Conservation (phyloP, 768 basidiomycete species). For the Termitomyces sp. region DNA sequence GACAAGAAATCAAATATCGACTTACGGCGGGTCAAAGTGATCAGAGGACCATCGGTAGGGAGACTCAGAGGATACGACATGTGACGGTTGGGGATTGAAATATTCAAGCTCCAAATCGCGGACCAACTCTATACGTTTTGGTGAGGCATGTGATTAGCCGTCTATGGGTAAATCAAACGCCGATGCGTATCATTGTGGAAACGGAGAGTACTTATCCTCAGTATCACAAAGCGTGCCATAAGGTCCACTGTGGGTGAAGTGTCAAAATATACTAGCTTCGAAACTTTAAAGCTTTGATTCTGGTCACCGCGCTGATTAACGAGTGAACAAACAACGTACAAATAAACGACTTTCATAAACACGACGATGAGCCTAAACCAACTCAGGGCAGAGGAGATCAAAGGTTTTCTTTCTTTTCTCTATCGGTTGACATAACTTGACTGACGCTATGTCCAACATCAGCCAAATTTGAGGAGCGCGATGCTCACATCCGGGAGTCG, state of each 20-base stretch:
- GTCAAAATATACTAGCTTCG: too few species aligned
- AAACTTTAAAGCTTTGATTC: background rate
- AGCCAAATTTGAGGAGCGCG: constrained; percentile 68
- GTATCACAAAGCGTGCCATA: too few species aligned
- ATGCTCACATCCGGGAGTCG: constrained; percentile 78
- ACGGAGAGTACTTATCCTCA: background rate
- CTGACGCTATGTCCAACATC: background rate
- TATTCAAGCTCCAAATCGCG: background rate
- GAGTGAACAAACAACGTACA: constrained; percentile 13
- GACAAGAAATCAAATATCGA: background rate
- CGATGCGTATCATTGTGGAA: background rate
- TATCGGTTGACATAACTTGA: background rate
- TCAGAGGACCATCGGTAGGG: constrained; percentile 43
- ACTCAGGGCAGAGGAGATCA: constrained; percentile 40
- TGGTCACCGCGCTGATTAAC: background rate
- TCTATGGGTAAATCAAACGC: background rate
- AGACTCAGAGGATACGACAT: constrained; percentile 48
- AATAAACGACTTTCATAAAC: constrained; percentile 11
- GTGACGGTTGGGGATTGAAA: background rate
- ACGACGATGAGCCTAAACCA: constrained; percentile 36
- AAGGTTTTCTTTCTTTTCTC: constrained; percentile 28
- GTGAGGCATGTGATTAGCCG: constrained; percentile 18
- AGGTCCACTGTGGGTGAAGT: too few species aligned
- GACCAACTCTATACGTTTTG: background rate
- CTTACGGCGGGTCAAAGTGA: constrained; percentile 68